phyloP scores from a whole-genome alignment of 2,329 filamentous ascomycete species.

The Talaromyces piceae region DNA sequence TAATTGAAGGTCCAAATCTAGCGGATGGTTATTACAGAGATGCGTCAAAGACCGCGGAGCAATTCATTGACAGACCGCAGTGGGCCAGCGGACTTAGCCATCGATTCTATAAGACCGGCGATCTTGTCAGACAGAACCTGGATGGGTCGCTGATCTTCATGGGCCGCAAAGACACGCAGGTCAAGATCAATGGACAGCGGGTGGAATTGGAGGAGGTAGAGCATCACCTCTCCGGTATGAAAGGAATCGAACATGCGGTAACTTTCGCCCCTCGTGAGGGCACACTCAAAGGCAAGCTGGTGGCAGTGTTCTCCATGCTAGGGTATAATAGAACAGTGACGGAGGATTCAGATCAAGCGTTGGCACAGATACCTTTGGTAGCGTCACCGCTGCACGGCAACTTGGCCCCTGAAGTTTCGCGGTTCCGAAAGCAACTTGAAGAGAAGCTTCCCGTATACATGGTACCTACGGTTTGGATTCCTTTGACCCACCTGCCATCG shows the following conservation, averaged over 20 bases:
- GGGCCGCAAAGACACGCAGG: not conserved
- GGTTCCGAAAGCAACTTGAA: not conserved
- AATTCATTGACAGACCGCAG: slow-evolving; percentile 23
- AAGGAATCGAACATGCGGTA: not conserved
- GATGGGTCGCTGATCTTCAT: not conserved
- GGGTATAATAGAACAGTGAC: not conserved
- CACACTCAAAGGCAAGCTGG: not conserved
- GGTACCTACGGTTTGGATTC: slow-evolving; percentile 1
- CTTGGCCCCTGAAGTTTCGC: not conserved
- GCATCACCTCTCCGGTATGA: not conserved
- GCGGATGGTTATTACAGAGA: slow-evolving; percentile 41
- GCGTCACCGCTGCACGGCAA: not conserved
- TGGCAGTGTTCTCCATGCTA: not conserved
- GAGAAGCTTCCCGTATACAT: not conserved
- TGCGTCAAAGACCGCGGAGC: slow-evolving; percentile 25
- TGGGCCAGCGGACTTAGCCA: not conserved
- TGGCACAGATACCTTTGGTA: not conserved
- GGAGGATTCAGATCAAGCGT: not conserved
- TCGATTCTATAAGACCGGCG: not conserved
- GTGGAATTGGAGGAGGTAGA: not conserved
- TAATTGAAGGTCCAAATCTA: slow-evolving; percentile 34
- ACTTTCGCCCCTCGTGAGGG: not conserved
- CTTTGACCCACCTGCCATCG: not conserved
- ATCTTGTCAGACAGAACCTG: not conserved
- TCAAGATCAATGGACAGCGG: not conserved